Evolutionary conservation across 495 filamentous ascomycete species (phyloP), one percentile per base, ranked within the genome.

Genomic region (Monascus purpureus): DNA sequence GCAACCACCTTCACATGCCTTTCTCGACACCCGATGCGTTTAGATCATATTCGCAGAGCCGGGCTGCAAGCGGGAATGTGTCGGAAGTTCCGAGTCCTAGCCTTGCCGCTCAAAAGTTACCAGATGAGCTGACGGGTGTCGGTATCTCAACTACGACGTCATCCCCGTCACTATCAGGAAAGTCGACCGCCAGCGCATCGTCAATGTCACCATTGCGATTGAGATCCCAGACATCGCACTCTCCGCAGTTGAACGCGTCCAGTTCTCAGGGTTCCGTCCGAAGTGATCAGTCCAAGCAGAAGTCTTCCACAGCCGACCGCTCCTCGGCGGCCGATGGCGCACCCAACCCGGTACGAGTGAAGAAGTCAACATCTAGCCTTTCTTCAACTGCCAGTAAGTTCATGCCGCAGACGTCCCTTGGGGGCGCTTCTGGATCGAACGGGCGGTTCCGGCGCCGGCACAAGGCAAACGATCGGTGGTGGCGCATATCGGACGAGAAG

Each of bases 401-500:
- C 5, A 42, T 48, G 23, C 50, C 50, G 15, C 42, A 47, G 25
- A 35, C 44, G 3, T 52, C 54, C 0, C 32, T 19, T 3, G 51
- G 53, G 8, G 20, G 26, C 16, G 30, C 43, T 2, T 31, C 38
- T 6, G 42, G 38, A 8, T 40, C 54, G 9, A 37, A 38, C 17
- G 45, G 52, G 11, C 55, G 61, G 14, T 35, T 66, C 13, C 76
- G 68, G 40, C 58, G 64, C 20, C 69, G 63, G 37, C 76, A 76
- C 43, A 72, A 70, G 40, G 43, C 61, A n/a, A 71, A 60, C 33
- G 70, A 81, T 43, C 70, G 82, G 13, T 99, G 90, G 90, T 99
- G 90, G 90, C 72, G 90, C 9, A 95, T 99, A 29, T 95, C 87
- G 24, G 90, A 99, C 48, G 90, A 96, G 22, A 95, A 95, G 48